Evolutionary conservation across 805 yeast species (phyloP), one percentile per base, ranked within the genome.

Genomic region (Candida pini): DNA sequence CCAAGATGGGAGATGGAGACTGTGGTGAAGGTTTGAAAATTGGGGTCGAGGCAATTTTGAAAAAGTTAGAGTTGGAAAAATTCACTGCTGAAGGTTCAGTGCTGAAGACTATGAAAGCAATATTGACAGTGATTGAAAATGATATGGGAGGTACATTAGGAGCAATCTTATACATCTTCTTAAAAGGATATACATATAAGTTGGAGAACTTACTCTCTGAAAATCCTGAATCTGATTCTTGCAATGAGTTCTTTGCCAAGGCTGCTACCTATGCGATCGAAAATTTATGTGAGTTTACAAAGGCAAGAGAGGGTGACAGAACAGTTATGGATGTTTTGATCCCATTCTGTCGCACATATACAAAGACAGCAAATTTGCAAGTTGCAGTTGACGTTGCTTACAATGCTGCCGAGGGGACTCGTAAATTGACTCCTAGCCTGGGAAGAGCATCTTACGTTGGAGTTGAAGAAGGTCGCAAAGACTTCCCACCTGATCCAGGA

Each of bases 1-100:
- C 69, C 17, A 53, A 57, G 38, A 58, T 62, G 60, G 68, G 69
- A n/a, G 69, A 63, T 40, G 69, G 69, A 10, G 69, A 63, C 34
- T 63, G 69, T 47, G 68, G 69, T 23, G 58, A 60, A 37, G 62
- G 63, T 31, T 51, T 63, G 27, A 53, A 54, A 33, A 43, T 53
- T 15, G 68, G 65, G 7, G 64, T 60, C 15, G 50, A 49, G 31
- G 56, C 56, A 1, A 47, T 60, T 4, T 36, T 60, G 15, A 31
- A 31, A 9, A 53, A 45, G 6, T 35, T 62, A 12, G 43, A 51
- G 15, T 40, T 39, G 1, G 48, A 45, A 7, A 47, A 49, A 5
- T 40, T 51, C 26, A 50, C 57, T 1, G 27, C 31, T 2, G 24
- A 36, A 7, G 64, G 63, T 2, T 51, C 59, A 6, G 45, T 61